These are phyloP conservation scores for Xanthoconium separans DNA, from an alignment of 1,284 basidiomycete genomes.

Conservation along the genomic window DNA sequence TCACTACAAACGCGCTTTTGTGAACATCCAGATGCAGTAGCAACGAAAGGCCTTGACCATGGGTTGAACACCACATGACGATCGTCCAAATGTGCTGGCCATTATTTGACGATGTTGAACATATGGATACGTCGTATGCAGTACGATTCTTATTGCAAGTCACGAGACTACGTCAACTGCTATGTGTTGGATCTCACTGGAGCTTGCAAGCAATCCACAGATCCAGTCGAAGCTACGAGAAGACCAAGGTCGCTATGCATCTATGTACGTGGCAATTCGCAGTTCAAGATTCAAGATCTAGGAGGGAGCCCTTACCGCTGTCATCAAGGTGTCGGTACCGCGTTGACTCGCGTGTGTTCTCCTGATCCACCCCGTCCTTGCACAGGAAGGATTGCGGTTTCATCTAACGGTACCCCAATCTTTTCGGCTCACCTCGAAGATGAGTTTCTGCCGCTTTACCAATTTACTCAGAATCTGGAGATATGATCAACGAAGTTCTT, in stretches of 20 bases:
- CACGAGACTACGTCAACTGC: slow-evolving; percentile 51
- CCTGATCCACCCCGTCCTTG: neutral
- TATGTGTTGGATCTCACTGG: slow-evolving; percentile 40
- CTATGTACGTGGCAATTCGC: too few relatives aligned
- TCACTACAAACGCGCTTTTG: too few relatives aligned
- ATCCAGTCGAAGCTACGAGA: slow-evolving; percentile 39
- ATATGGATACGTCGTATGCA: neutral
- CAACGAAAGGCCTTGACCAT: too few relatives aligned
- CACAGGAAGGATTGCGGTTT: slow-evolving; percentile 39
- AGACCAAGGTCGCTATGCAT: slow-evolving; percentile 19
- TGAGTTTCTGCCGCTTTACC: slow-evolving; percentile 44
- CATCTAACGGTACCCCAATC: slow-evolving; percentile 32
- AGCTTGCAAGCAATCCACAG: slow-evolving; percentile 38
- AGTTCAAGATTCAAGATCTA: slow-evolving; percentile 44
- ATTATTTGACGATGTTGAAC: too few relatives aligned
- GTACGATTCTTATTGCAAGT: slow-evolving; percentile 36
- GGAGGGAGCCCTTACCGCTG: slow-evolving; percentile 51
- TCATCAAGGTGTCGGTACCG: slow-evolving; percentile 44
- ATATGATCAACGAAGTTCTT: slow-evolving; percentile 34
- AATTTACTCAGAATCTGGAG: slow-evolving; percentile 35
- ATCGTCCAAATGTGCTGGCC: too few relatives aligned
- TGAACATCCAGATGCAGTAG: too few relatives aligned
- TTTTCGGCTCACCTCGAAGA: slow-evolving; percentile 37
- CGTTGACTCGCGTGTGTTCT: neutral
- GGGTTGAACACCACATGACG: too few relatives aligned